phyloP scores from a whole-genome alignment of 2,329 filamentous ascomycete species.

The Aspergillus quadrilineatus region DNA sequence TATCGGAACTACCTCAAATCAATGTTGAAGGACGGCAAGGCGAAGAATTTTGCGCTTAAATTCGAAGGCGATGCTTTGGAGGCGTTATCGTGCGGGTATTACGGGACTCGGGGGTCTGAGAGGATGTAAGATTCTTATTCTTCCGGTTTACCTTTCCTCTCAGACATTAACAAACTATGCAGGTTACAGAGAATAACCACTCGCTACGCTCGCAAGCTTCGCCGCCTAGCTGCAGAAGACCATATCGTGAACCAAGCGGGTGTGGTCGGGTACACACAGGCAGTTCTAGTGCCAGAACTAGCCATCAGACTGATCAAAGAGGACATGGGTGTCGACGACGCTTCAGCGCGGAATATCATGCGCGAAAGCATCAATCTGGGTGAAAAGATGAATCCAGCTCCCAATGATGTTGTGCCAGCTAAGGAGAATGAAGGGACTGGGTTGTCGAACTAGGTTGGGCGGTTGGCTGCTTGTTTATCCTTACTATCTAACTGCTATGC shows the following conservation, averaged over 20 bases:
- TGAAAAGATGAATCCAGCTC: conserved; percentile 65
- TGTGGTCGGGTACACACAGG: conserved; percentile 67
- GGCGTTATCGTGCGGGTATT: conserved; percentile 73
- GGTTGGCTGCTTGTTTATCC: neutral
- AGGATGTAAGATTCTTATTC: conserved; percentile 58
- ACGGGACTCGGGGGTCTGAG: conserved; percentile 71
- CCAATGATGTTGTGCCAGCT: conserved; percentile 53
- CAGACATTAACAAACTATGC: conserved; percentile 8
- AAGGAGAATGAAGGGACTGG: conserved; percentile 11
- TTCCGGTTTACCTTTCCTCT: conserved; percentile 9
- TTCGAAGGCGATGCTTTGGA: conserved; percentile 46
- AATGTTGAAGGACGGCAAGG: conserved; percentile 57
- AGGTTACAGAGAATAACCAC: conserved; percentile 60
- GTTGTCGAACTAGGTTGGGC: neutral
- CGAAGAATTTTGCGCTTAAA: conserved; percentile 60
- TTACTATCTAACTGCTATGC: neutral
- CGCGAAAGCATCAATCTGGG: conserved; percentile 67
- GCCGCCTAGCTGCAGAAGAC: conserved; percentile 63
- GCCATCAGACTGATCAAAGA: conserved; percentile 57
- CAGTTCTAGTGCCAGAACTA: conserved; percentile 73
- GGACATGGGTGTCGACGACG: conserved; percentile 53
- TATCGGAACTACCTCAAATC: conserved; percentile 60
- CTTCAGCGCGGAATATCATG: conserved; percentile 57
- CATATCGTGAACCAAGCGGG: conserved; percentile 65
- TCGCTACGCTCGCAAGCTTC: conserved; percentile 60